A percentile compares a stretch with the other conserved stretches of the same genome.
Evolutionary conservation across 495 filamentous ascomycete species (phyloP).

Genomic region (Penicillium riverlandense): DNA sequence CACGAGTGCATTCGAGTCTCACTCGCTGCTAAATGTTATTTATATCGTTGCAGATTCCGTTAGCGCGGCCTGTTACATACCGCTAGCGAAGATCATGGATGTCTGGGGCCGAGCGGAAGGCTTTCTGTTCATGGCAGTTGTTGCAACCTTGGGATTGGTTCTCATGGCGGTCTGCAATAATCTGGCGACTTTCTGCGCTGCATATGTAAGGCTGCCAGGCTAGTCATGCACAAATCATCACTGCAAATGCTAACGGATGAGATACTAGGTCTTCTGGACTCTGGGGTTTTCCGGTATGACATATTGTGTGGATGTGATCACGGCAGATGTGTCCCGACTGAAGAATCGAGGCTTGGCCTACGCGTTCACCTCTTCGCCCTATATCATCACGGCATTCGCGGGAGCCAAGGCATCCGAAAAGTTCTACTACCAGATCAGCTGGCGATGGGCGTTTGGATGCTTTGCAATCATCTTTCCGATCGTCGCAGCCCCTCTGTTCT

Average conservation of each 20-base stretch:
- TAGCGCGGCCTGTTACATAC: conserved; percentile 52
- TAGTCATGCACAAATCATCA: no score
- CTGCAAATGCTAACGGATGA: no score
- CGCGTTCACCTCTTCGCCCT: conserved; percentile 50
- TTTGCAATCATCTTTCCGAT: conserved; percentile 52
- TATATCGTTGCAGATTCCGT: conserved; percentile 35
- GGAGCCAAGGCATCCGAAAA: conserved; percentile 38
- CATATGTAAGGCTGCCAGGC: not conserved
- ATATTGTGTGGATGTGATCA: conserved; percentile 45
- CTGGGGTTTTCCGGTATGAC: conserved; percentile 45
- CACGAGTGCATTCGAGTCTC: conserved; percentile 21
- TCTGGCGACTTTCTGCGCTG: conserved; percentile 39
- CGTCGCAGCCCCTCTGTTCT: conserved; percentile 38
- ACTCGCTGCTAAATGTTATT: conserved; percentile 26
- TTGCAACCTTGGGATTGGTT: conserved; percentile 33
- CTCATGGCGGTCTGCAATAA: conserved; percentile 43
- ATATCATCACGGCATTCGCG: conserved; percentile 52
- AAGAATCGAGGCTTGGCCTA: conserved; percentile 51
- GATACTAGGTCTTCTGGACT: conserved; percentile 35
- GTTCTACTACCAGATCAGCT: conserved; percentile 39
- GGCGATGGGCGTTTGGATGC: conserved; percentile 54
- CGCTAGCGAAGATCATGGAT: conserved; percentile 60
- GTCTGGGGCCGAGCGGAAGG: conserved; percentile 51
- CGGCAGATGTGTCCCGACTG: conserved; percentile 52
- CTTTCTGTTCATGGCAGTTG: conserved; percentile 38